Conservation (phyloP, 2,329 filamentous ascomycete genomes). For the Trichoderma arundinaceum region DNA sequence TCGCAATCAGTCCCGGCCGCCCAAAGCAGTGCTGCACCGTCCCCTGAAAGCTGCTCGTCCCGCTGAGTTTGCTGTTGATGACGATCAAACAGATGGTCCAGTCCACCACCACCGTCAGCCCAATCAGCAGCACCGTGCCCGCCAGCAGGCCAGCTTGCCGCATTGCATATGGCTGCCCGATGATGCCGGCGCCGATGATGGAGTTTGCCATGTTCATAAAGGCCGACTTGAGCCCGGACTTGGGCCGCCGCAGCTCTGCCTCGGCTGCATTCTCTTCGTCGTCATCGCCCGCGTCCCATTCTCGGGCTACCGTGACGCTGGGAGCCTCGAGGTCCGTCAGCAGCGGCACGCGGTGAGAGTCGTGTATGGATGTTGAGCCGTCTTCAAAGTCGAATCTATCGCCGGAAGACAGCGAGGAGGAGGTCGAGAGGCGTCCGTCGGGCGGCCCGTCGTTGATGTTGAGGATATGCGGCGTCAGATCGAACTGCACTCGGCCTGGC, state of each 20-base stretch:
- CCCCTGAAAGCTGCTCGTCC: slow-evolving; percentile 90
- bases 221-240: slow-evolving; percentile 82
- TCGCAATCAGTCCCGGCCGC: slow-evolving; percentile 83
- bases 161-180: slow-evolving; percentile 94
- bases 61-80: slow-evolving; percentile 95
- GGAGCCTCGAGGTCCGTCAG: slow-evolving; percentile 85
- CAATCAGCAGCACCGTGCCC: slow-evolving; percentile 77
- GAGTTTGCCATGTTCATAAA: slow-evolving; percentile 99
- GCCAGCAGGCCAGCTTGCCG: slow-evolving; percentile 85
- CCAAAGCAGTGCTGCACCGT: slow-evolving; percentile 97
- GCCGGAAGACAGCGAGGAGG: slow-evolving; percentile 32
- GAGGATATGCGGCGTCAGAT: slow-evolving; percentile 57
- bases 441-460: slow-evolving; percentile 38
- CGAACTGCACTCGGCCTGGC: slow-evolving; percentile 77
- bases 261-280: slow-evolving; percentile 53
- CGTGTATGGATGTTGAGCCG: slow-evolving; percentile 58
- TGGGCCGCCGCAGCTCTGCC: slow-evolving; percentile 68
- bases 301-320: slow-evolving; percentile 70
- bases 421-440: slow-evolving; percentile 25
- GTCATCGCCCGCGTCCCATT: slow-evolving; percentile 50
- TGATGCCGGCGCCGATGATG: slow-evolving; percentile 82
- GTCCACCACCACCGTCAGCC: slow-evolving; percentile 83
- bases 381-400: slow-evolving; percentile 56
- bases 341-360: slow-evolving; percentile 67
- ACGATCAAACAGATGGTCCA: slow-evolving; percentile 99